Conservation (phyloP, 2,329 filamentous ascomycete genomes). For the Aspergillus tanneri region DNA sequence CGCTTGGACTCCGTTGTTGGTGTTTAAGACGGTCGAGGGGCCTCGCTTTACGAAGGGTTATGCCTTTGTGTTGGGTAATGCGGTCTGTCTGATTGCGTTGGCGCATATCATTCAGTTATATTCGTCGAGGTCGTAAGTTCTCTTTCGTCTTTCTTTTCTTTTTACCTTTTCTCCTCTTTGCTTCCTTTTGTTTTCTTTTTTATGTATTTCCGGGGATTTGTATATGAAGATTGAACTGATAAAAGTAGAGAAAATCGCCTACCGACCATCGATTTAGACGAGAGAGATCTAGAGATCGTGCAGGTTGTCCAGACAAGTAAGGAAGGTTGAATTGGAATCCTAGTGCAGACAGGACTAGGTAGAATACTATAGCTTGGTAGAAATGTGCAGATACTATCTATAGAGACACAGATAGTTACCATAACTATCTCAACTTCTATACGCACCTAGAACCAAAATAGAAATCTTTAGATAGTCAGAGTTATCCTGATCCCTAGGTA, state of each 20-base stretch:
- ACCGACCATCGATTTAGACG: too few species aligned
- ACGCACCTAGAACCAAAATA: too few species aligned
- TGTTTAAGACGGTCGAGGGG: constrained; percentile 50
- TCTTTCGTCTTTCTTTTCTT: neutral
- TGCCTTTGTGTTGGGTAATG: constrained; percentile 42
- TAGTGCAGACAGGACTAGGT: neutral
- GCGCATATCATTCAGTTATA: constrained; percentile 26
- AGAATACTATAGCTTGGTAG: too few species aligned
- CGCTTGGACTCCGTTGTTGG: constrained; percentile 56
- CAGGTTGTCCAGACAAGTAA: constrained; percentile 5
- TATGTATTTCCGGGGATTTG: too few species aligned
- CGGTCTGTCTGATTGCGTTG: constrained; percentile 37
- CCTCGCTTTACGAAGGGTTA: constrained; percentile 47
- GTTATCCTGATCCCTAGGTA: neutral
- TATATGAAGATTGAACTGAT: too few species aligned
- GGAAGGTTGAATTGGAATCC: neutral
- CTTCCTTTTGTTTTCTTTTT: too few species aligned
- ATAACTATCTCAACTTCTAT: too few species aligned
- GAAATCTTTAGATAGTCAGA: neutral
- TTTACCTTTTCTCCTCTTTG: too few species aligned
- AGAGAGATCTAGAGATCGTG: neutral
- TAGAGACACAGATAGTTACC: too few species aligned
- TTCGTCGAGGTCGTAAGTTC: constrained; percentile 19
- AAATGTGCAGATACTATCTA: too few species aligned
- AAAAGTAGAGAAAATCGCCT: too few species aligned